phyloP scores from a whole-genome alignment of 345 rosid species.

The Pistacia atlantica region DNA sequence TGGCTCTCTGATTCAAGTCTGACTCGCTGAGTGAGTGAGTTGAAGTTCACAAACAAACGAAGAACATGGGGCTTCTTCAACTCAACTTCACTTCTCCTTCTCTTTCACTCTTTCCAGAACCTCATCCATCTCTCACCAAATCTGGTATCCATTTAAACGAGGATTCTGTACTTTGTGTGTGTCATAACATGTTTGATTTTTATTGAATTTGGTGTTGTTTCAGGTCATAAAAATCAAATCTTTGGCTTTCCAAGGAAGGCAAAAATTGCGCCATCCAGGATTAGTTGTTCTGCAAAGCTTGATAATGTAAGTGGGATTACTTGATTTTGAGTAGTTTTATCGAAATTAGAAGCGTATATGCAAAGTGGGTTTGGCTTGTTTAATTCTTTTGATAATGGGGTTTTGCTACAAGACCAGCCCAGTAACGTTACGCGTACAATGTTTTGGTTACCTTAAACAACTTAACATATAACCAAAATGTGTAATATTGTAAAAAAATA shows the following conservation, averaged over 20 bases:
- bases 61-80: conserved; percentile 35
- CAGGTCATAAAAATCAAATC: conserved; percentile 29
- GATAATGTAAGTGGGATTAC: conserved; percentile 41
- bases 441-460: too few species aligned
- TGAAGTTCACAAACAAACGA: not conserved
- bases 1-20: not conserved
- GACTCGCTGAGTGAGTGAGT: not conserved
- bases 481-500: too few species aligned
- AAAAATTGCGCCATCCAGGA: conserved; percentile 17
- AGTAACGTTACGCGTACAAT: too few species aligned
- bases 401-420: too few species aligned
- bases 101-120: not conserved
- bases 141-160: not conserved
- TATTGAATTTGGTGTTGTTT: conserved; percentile 22
- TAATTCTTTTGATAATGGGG: not conserved
- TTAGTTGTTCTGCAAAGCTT: conserved; percentile 38
- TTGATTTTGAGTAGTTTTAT: not conserved
- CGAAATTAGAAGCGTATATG: not conserved
- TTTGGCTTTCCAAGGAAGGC: conserved; percentile 27
- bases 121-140: conserved; percentile 14
- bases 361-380: conserved; percentile 4
- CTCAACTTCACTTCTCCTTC: conserved; percentile 28
- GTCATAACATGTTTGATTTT: not conserved
- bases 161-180: not conserved
- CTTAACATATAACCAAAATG: too few species aligned